Evolutionary conservation across 2,329 filamentous ascomycete genomes (phyloP), one percentile per base, ranked within the genome.

Genomic region (Nakataea oryzae): DNA sequence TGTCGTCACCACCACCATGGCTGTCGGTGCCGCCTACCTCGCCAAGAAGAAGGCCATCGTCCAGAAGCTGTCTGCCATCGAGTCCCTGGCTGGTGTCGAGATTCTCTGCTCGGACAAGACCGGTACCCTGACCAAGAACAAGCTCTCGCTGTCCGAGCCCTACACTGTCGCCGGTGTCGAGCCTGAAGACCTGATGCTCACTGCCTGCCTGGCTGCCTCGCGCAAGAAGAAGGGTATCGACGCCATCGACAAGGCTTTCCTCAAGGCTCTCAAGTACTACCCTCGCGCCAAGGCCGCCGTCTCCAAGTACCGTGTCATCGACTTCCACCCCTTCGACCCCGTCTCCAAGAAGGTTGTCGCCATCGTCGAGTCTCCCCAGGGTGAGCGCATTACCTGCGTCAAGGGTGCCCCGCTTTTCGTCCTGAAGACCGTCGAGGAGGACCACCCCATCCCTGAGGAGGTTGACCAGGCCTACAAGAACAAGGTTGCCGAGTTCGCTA

Each of bases 151-250:
- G 58, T 82, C 89, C 61, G 91, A 96, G 73, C 91, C 91, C 63
- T 96, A 87, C 80, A 90, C 87, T 54, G 89, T 95, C 65, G 81
- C 84, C 65, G 91, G 91, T 71, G 89, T 96, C 64, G 89, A 93
- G 68, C 84, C 88, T 47, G 89, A 95, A 75, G 91, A 96, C 70
- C 87, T 96, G 66, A 96, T 96, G 90, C 82, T 96, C 67, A 95
- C 91, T 78, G 91, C 91, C 70, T 96, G 91, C 75, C 79, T 96
- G 71, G 91, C 91, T 71, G 91, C 91, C 66, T 93, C 89, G 68
- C 89, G 91, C 79, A 96, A 95, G 85, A 93, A 93, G 84, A 96
- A 96, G 82, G 91, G 91, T 80, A 93, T 96, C 66, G 91, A 96
- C 73, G 90, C 92, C 68, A 96, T 96, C 69, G 92, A 96, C 83